Evolutionary conservation across 2,329 filamentous ascomycete genomes (phyloP).

Genomic region (Chaetomiaceae sp.): DNA sequence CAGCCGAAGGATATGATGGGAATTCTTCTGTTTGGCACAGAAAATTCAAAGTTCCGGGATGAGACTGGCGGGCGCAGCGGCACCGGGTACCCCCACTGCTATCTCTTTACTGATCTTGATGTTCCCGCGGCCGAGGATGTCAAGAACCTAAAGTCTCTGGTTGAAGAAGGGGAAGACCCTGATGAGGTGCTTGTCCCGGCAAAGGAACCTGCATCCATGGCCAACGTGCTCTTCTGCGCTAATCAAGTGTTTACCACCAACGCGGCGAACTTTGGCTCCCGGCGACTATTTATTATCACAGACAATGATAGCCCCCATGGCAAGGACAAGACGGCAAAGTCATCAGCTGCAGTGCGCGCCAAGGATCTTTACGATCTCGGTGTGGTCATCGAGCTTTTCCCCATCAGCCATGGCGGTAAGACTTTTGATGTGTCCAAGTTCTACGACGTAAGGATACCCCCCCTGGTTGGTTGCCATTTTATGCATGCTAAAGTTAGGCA

Average conservation of each 20-base stretch:
- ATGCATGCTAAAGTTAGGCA: slow-evolving; percentile 32
- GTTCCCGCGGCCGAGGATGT: slow-evolving; percentile 84
- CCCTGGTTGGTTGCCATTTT: background rate
- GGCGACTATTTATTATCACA: slow-evolving; percentile 91
- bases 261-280: slow-evolving; percentile 87
- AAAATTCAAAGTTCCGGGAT: slow-evolving; percentile 74
- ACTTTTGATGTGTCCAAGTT: slow-evolving; percentile 81
- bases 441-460: slow-evolving; percentile 70
- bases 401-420: slow-evolving; percentile 66
- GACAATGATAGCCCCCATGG: slow-evolving; percentile 85
- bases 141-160: slow-evolving; percentile 68
- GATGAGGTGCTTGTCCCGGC: slow-evolving; percentile 66
- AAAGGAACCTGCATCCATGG: slow-evolving; percentile 69
- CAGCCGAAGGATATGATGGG: slow-evolving; percentile 97
- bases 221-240: slow-evolving; percentile 86
- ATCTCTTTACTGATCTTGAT: slow-evolving; percentile 82
- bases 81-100: slow-evolving; percentile 81
- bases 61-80: slow-evolving; percentile 55
- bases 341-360: slow-evolving; percentile 77
- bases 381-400: slow-evolving; percentile 87
- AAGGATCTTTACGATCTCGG: slow-evolving; percentile 94
- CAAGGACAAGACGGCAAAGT: slow-evolving; percentile 65
- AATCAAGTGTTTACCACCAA: slow-evolving; percentile 96
- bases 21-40: slow-evolving; percentile 83
- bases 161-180: slow-evolving; percentile 72